Conservation (phyloP, 495 filamentous ascomycete genomes). For the Neurospora pannonica region DNA sequence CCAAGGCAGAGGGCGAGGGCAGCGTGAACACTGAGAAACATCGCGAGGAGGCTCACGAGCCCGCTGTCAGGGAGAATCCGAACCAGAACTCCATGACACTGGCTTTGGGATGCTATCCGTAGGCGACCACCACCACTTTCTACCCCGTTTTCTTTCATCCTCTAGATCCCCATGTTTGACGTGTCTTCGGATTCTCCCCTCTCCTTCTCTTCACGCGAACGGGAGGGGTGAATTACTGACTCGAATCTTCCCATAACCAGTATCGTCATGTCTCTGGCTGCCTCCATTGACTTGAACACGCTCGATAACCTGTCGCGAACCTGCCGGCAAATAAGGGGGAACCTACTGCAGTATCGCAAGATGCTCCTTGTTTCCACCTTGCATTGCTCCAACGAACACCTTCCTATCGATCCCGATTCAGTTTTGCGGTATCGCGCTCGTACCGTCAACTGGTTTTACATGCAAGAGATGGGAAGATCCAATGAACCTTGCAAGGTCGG, state of each 20-base stretch:
- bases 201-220: constrained; percentile 8
- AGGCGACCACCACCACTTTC: constrained; percentile 30
- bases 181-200: constrained; percentile 7
- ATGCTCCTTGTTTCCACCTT: constrained; percentile 64
- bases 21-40: neutral
- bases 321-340: constrained; percentile 67
- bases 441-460: constrained; percentile 42
- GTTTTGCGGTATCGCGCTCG: constrained; percentile 41
- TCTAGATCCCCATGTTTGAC: neutral
- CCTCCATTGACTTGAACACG: constrained; percentile 71
- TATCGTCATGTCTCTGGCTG: constrained; percentile 64
- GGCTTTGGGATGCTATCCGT: constrained; percentile 88
- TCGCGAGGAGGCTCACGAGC: constrained; percentile 14
- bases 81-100: constrained; percentile 65
- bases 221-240: constrained; percentile 18
- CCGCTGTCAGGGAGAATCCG: constrained; percentile 41
- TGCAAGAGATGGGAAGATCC: constrained; percentile 27
- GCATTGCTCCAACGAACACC: constrained; percentile 62
- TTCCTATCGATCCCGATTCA: constrained; percentile 37
- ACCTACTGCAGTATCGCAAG: constrained; percentile 64
- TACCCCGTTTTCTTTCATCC: neutral
- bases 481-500: constrained; percentile 53
- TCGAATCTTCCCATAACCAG: constrained; percentile 32
- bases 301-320: constrained; percentile 70
- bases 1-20: neutral